Evolutionary conservation across 2,329 filamentous ascomycete genomes (phyloP).

Genomic region (Fusarium sp.): DNA sequence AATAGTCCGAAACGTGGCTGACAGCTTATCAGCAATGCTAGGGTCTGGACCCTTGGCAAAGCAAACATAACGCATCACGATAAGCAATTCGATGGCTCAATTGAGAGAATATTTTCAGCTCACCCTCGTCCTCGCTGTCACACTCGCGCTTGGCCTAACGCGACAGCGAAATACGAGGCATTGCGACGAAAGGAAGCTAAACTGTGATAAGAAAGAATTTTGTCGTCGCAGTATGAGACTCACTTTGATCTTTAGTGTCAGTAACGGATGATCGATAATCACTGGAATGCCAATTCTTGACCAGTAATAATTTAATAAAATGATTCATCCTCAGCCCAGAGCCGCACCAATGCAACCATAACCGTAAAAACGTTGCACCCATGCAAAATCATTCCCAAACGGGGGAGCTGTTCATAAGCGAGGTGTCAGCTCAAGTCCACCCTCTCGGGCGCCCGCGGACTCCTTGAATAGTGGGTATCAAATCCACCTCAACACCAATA

Average conservation of each 20-base stretch:
- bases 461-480: background rate
- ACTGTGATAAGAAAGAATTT: background rate
- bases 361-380: background rate
- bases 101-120: background rate
- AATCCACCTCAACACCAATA: background rate
- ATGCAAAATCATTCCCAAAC: background rate
- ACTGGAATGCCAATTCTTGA: background rate
- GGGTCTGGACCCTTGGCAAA: background rate
- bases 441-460: constrained; percentile 24
- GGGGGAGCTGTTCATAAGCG: constrained; percentile 13
- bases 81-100: background rate
- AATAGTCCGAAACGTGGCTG: background rate
- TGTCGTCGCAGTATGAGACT: background rate
- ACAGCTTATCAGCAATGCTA: background rate
- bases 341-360: background rate
- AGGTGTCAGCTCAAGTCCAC: constrained; percentile 2
- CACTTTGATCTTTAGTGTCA: background rate
- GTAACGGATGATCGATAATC: too few relatives aligned
- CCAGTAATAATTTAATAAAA: too few relatives aligned
- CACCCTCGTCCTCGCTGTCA: background rate
- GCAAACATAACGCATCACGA: background rate
- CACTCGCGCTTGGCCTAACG: background rate
- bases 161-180: rapidly evolving
- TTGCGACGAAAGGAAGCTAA: background rate
- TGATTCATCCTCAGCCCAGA: background rate